phyloP scores from a whole-genome alignment of 345 rosid species.

The Salix brachista region DNA sequence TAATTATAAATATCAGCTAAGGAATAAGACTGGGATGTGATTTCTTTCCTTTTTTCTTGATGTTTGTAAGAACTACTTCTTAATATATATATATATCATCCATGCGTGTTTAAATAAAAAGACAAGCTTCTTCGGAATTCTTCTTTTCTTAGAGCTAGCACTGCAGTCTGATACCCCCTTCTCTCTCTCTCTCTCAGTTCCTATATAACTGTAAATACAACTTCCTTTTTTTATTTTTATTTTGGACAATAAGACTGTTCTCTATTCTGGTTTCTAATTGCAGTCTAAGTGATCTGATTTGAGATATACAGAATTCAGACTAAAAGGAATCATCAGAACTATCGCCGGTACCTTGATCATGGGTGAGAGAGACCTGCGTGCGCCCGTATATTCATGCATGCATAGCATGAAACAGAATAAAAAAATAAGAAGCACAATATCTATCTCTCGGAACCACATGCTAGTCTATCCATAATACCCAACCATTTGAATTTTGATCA shows the following conservation, averaged over 20 bases:
- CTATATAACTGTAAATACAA: neutral
- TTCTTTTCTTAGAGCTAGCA: neutral
- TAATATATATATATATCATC: neutral
- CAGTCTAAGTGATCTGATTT: neutral
- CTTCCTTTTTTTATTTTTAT: no score
- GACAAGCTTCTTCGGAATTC: neutral
- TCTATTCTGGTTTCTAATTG: neutral
- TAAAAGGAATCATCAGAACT: neutral
- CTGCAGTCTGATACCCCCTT: neutral
- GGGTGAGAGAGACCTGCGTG: no score
- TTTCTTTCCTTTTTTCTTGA: neutral
- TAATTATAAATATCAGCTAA: no score
- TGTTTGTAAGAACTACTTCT: neutral
- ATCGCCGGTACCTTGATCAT: no score
- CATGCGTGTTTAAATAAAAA: neutral
- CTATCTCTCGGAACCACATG: neutral
- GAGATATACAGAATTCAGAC: neutral
- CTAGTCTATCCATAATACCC: neutral
- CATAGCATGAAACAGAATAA: no score
- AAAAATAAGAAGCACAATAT: no score
- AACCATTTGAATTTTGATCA: neutral
- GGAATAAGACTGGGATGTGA: neutral
- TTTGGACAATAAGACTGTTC: neutral
- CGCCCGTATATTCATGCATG: neutral
- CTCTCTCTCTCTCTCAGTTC: no score